These are phyloP conservation scores for Taphrina deformans DNA, from an alignment of 1,139 yeast genomes.

Conservation along the genomic window DNA sequence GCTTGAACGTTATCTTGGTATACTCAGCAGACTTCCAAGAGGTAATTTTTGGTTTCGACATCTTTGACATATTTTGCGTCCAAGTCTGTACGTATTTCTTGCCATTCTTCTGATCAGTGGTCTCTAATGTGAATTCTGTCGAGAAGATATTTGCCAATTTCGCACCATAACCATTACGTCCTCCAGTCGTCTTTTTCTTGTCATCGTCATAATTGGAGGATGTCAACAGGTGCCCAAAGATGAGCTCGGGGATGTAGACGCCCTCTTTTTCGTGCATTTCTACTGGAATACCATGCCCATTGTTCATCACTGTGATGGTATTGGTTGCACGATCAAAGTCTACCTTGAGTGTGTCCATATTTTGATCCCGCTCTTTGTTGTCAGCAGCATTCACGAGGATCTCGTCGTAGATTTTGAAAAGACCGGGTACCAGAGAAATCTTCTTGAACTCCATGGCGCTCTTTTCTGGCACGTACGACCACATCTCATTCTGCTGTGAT, in stretches of 20 bases:
- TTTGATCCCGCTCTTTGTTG: conserved; percentile 91
- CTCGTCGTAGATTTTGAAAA: conserved; percentile 95
- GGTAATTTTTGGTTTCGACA: conserved; percentile 73
- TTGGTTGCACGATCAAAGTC: conserved; percentile 73
- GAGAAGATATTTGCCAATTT: conserved; percentile 91
- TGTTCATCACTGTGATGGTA: conserved; percentile 77
- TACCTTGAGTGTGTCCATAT: conserved; percentile 83
- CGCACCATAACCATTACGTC: conserved; percentile 98
- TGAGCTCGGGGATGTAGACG: conserved; percentile 91
- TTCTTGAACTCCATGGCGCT: conserved; percentile 62
- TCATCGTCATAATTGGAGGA: conserved; percentile 96
- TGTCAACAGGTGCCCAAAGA: conserved; percentile 91
- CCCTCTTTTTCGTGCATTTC: conserved; percentile 89
- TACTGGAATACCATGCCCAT: conserved; percentile 93
- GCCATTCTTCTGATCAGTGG: conserved; percentile 72
- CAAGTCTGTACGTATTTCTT: conserved; percentile 76
- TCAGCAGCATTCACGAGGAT: conserved; percentile 98
- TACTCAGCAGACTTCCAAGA: conserved; percentile 66
- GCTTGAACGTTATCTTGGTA: conserved; percentile 85
- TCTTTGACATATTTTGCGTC: conserved; percentile 80
- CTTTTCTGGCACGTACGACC: conserved; percentile 74
- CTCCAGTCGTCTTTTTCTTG: conserved; percentile 95
- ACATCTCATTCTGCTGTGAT: conserved; percentile 71
- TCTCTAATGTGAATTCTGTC: conserved; percentile 80
- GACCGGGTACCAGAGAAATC: conserved; percentile 88